Percentiles rank a stretch among this genome's conserved stretches.
These are phyloP conservation scores for Lactarius indigo DNA, from an alignment of 768 basidiomycete species.

Conservation along the genomic window DNA sequence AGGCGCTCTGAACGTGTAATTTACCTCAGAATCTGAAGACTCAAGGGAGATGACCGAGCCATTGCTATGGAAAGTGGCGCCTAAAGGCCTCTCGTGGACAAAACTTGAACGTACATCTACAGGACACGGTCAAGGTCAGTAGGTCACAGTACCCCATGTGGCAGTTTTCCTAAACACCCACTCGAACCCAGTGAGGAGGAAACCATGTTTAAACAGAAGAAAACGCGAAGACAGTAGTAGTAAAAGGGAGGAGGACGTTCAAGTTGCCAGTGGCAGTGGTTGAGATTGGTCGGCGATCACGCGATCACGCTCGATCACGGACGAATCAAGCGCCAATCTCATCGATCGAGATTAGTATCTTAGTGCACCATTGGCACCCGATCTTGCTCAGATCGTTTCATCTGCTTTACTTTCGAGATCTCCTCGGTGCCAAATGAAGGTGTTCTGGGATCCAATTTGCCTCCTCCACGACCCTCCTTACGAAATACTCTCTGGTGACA, in stretches of 20 bases:
- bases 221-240: background rate
- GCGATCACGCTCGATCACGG: background rate
- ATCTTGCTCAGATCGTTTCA: background rate
- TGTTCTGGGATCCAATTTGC: slow-evolving; percentile 26
- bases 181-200: background rate
- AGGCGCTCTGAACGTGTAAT: background rate
- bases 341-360: background rate
- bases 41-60: slow-evolving; percentile 14
- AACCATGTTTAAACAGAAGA: background rate
- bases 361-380: background rate
- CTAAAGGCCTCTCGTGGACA: background rate
- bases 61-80: background rate
- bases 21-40: slow-evolving; percentile 11
- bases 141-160: background rate
- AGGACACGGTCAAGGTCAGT: background rate
- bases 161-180: background rate
- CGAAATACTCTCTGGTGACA: slow-evolving; percentile 32
- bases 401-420: background rate
- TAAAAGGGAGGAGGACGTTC: background rate
- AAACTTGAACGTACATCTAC: background rate
- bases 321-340: background rate
- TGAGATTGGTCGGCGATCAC: too few species aligned
- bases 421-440: slow-evolving; percentile 26
- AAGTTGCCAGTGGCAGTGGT: too few species aligned
- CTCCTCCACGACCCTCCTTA: slow-evolving; percentile 32